A percentile compares a stretch with the other conserved stretches of the same genome.
Evolutionary conservation across 768 basidiomycete species (phyloP).

Genomic region (Pleurotus eryngii): DNA sequence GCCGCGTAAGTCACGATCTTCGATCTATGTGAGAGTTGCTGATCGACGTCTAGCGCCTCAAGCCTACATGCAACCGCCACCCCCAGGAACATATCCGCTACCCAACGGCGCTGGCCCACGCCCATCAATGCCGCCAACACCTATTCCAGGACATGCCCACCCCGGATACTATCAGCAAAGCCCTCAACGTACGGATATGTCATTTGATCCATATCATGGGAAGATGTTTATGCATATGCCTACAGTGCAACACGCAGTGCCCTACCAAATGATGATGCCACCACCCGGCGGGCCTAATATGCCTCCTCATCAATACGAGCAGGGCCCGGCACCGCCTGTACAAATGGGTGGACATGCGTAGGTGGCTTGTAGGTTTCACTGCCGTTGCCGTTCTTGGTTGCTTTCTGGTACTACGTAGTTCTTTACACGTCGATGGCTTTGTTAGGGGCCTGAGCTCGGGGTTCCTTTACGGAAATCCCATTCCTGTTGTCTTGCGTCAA

Average conservation of each 20-base stretch:
- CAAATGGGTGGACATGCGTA: constrained; percentile 55
- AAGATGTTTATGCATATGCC: constrained; percentile 27
- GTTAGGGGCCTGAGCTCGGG: neutral
- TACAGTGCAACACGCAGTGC: constrained; percentile 80
- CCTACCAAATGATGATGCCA: constrained; percentile 92
- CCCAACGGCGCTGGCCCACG: constrained; percentile 77
- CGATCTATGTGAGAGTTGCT: neutral
- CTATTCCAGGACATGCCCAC: constrained; percentile 82
- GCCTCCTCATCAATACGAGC: constrained; percentile 74
- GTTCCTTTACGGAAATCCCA: neutral
- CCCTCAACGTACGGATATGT: constrained; percentile 62
- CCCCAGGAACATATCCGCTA: constrained; percentile 74
- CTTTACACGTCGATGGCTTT: constrained; percentile 1
- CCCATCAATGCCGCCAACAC: constrained; percentile 90
- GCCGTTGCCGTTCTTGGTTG: neutral
- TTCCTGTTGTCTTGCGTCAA: neutral
- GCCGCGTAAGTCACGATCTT: constrained; percentile 60
- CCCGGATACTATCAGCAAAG: constrained; percentile 82
- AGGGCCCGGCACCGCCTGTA: constrained; percentile 62
- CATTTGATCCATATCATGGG: constrained; percentile 17
- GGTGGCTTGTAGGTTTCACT: neutral
- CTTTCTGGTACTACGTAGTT: neutral
- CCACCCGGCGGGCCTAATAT: constrained; percentile 54
- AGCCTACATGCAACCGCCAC: constrained; percentile 77
- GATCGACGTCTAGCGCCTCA: constrained; percentile 47